Conservation (phyloP, 1,139 yeast genomes). For the Geotrichum carabidarum region DNA sequence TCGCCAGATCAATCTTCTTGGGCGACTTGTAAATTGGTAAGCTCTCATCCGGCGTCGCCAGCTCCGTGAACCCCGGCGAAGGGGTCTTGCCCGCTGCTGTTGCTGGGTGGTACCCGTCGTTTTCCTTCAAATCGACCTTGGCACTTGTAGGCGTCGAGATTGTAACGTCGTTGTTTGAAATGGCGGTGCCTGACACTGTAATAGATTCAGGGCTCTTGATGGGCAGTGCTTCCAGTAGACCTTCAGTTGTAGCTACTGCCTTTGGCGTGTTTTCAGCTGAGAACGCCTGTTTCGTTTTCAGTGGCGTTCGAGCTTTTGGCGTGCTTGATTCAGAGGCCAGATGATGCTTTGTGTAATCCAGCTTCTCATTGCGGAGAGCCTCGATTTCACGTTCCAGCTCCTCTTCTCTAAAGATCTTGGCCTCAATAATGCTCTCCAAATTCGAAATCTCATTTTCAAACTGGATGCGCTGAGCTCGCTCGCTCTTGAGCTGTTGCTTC, state of each 20-base stretch:
- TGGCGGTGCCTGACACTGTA: background rate
- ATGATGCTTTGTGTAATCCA: background rate
- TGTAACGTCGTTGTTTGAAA: background rate
- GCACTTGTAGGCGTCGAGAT: background rate
- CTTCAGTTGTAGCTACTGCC: background rate
- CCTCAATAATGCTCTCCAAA: constrained; percentile 15
- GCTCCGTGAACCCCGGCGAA: background rate
- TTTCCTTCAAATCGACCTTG: background rate
- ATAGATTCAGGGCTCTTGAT: background rate
- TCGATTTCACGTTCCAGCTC: constrained; percentile 15
- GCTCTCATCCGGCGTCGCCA: background rate
- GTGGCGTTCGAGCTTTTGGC: background rate
- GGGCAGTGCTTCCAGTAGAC: constrained; percentile 2
- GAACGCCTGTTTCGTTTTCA: background rate
- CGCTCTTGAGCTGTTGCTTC: constrained; percentile 12
- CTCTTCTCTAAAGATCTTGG: constrained; percentile 16
- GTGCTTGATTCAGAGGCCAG: background rate
- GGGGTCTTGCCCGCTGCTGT: background rate
- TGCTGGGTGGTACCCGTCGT: background rate
- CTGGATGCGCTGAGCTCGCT: constrained; percentile 9
- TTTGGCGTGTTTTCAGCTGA: background rate
- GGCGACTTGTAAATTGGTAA: constrained; percentile 4
- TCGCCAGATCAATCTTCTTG: constrained; percentile 55
- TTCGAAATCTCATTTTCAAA: constrained; percentile 15
- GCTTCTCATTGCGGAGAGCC: background rate